Conservation (phyloP, 1,139 yeast genomes). For the Suhomyces chickasaworum region DNA sequence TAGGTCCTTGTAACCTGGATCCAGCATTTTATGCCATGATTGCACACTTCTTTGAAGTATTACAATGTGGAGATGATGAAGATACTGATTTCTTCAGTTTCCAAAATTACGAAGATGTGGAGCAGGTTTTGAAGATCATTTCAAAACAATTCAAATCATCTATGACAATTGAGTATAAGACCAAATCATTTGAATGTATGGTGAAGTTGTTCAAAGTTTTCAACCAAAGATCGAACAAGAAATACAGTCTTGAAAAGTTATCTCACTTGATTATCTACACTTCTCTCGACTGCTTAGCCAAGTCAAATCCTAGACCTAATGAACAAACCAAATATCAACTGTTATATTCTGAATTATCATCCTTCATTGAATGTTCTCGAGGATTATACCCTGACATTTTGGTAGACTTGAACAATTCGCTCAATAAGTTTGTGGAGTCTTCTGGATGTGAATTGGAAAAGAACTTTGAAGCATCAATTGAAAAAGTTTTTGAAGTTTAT, state of each 20-base stretch:
- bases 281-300: slow-evolving; percentile 17
- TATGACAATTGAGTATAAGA: slow-evolving; percentile 23
- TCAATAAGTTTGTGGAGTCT: not conserved
- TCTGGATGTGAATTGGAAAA: not conserved
- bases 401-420: not conserved
- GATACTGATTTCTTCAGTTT: slow-evolving; percentile 22
- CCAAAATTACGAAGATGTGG: slow-evolving; percentile 22
- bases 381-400: not conserved
- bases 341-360: not conserved
- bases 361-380: not conserved
- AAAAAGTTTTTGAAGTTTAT: slow-evolving; percentile 4
- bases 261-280: slow-evolving; percentile 11
- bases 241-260: not conserved
- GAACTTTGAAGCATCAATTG: not conserved
- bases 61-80: slow-evolving; percentile 13
- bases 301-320: slow-evolving; percentile 6
- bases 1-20: slow-evolving; percentile 57
- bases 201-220: slow-evolving; percentile 19
- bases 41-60: slow-evolving; percentile 24
- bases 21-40: slow-evolving; percentile 47
- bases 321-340: not conserved
- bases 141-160: slow-evolving; percentile 21
- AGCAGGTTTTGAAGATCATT: slow-evolving; percentile 20
- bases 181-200: slow-evolving; percentile 25
- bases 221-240: not conserved